Conservation (phyloP, 2,329 filamentous ascomycete genomes). For the Hypoxylon sp. region DNA sequence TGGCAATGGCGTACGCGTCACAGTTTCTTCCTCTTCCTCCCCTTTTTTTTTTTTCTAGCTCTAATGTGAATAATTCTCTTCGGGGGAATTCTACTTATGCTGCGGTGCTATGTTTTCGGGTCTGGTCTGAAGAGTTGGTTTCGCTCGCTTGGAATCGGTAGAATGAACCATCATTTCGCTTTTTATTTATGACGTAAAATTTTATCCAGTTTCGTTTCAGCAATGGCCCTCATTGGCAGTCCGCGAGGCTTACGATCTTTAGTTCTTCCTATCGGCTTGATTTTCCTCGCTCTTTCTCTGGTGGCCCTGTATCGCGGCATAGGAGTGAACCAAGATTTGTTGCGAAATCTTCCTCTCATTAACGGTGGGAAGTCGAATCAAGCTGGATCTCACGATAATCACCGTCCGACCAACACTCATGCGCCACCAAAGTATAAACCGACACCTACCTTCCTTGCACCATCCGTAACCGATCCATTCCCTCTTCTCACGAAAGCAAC, state of each 20-base stretch:
- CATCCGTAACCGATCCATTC: conserved; percentile 40
- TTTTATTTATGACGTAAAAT: too few relatives aligned
- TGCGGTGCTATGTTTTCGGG: background rate
- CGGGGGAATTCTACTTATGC: background rate
- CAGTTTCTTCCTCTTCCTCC: conserved; percentile 8
- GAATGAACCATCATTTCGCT: conserved; percentile 17
- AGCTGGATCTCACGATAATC: conserved; percentile 13
- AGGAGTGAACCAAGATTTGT: conserved; percentile 30
- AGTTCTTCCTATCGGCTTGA: conserved; percentile 34
- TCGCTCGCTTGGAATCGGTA: conserved; percentile 6
- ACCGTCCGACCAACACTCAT: conserved; percentile 39
- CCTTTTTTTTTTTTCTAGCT: too few relatives aligned
- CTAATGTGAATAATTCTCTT: too few relatives aligned
- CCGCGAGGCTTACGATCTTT: conserved; percentile 31
- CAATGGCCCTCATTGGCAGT: conserved; percentile 26
- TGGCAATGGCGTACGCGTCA: conserved; percentile 20
- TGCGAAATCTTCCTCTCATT: conserved; percentile 37
- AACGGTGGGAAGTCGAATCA: conserved; percentile 25
- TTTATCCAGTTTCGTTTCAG: too few relatives aligned
- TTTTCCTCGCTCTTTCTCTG: conserved; percentile 35
- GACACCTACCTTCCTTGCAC: conserved; percentile 35
- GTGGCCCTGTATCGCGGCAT: conserved; percentile 32
- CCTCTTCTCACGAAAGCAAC: conserved; percentile 39
- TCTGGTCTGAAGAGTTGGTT: background rate
- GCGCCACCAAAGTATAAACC: conserved; percentile 43